A percentile compares a stretch with the other conserved stretches of the same genome.
Evolutionary conservation across 108 stramenopile genomes (phyloP).

Genomic region (Fragilaria crotonensis): DNA sequence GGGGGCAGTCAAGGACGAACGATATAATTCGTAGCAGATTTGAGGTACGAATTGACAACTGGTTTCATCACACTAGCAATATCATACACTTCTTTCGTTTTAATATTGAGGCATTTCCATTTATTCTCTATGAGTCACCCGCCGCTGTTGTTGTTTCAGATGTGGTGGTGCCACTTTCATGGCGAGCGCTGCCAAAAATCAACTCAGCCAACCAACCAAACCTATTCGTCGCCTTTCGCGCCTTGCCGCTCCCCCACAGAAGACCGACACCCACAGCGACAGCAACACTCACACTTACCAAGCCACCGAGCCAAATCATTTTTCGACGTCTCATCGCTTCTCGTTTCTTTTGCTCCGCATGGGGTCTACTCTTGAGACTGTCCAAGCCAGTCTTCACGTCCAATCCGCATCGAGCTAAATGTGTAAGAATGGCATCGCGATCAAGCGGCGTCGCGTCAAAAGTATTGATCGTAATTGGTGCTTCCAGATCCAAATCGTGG

Average conservation of each 20-base stretch:
- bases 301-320: constrained; percentile 64
- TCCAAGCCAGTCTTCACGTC: constrained; percentile 14
- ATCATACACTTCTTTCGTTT: no score
- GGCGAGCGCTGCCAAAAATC: no score
- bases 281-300: constrained; percentile 58
- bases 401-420: constrained; percentile 46
- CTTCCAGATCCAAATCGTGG: constrained; percentile 49
- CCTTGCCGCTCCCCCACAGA: constrained; percentile 1
- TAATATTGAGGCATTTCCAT: no score
- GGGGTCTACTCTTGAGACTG: constrained; percentile 46
- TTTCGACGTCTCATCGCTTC: constrained; percentile 46
- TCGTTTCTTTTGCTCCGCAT: constrained; percentile 48
- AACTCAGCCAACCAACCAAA: no score
- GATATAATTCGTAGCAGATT: no score
- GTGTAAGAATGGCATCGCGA: constrained; percentile 15
- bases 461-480: constrained; percentile 34
- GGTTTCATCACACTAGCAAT: no score
- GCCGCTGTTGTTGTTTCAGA: no score
- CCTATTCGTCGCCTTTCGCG: not conserved
- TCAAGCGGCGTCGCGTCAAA: not conserved
- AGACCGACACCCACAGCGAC: constrained; percentile 28
- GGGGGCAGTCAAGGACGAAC: constrained; percentile 11
- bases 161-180: no score
- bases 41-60: no score
- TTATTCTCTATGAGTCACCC: no score